A percentile compares a stretch with the other conserved stretches of the same genome.
Evolutionary conservation across 306 rosid genomes (phyloP).

Genomic region (Luffa aegyptiaca): DNA sequence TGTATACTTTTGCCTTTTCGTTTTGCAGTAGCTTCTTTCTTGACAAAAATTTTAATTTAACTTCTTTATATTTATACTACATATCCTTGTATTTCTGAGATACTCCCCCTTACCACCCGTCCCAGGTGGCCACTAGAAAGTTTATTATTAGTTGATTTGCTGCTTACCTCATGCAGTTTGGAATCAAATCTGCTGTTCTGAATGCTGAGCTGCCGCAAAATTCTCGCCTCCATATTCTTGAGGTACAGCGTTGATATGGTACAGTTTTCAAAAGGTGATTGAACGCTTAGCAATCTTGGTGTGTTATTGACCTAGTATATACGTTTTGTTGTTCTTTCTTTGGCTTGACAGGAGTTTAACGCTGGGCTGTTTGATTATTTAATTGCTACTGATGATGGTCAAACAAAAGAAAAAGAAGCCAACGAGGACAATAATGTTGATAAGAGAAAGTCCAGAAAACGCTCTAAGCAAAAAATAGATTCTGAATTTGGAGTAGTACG

Average conservation of each 20-base stretch:
- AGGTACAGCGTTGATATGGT: conserved; percentile 31
- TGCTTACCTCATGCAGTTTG: conserved; percentile 47
- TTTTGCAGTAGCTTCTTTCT: background rate
- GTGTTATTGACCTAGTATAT: background rate
- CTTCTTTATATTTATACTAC: background rate
- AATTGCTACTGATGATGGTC: conserved; percentile 76
- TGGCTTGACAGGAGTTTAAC: conserved; percentile 75
- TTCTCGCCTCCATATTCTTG: conserved; percentile 95
- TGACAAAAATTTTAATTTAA: background rate
- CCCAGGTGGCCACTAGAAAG: background rate
- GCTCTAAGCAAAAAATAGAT: conserved; percentile 47
- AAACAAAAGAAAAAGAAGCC: conserved; percentile 62
- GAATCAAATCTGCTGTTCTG: conserved; percentile 84
- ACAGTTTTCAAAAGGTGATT: background rate
- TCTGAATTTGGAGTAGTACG: conserved; percentile 96
- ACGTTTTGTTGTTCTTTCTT: background rate
- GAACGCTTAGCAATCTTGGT: background rate
- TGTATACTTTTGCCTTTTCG: background rate
- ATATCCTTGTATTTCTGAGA: background rate
- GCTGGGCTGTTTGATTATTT: conserved; percentile 96
- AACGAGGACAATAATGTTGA: conserved; percentile 31
- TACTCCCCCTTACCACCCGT: background rate
- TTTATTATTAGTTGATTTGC: background rate
- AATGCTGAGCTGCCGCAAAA: conserved; percentile 97
- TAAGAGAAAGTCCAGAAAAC: conserved; percentile 33